Conservation (phyloP, 176 grass and related monocot genomes). For the Eragrostis nindensis region DNA sequence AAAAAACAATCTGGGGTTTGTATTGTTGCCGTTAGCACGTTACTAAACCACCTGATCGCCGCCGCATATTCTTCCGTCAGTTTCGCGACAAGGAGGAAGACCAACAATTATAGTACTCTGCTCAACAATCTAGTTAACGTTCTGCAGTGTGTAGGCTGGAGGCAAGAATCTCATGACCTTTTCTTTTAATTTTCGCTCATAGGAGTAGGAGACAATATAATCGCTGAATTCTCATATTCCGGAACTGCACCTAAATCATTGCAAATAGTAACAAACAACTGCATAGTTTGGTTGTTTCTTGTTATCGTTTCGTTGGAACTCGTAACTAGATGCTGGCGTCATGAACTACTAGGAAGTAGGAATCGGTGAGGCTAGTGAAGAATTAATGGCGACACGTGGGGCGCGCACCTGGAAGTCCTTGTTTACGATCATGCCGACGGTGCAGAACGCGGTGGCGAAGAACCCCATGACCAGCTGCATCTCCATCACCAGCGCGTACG, state of each 20-base stretch:
- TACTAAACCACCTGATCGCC: not conserved
- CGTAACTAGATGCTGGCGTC: not conserved
- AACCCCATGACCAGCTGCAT: slow-evolving; percentile 78
- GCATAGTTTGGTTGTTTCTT: slow-evolving; percentile 8
- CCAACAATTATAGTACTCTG: not conserved
- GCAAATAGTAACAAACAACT: not conserved
- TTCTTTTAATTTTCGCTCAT: not conserved
- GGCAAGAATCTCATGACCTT: not conserved
- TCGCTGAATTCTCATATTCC: not conserved
- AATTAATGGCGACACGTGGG: not conserved
- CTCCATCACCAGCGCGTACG: slow-evolving; percentile 75
- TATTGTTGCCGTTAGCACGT: slow-evolving; percentile 13
- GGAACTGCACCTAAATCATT: not conserved
- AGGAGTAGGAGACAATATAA: not conserved
- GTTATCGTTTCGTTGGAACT: slow-evolving; percentile 13
- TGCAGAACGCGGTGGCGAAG: slow-evolving; percentile 63
- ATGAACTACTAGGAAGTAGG: not conserved
- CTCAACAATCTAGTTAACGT: not conserved
- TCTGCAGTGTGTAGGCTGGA: not conserved
- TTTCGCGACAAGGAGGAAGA: not conserved
- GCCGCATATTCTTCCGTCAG: not conserved
- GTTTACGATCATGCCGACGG: slow-evolving; percentile 56
- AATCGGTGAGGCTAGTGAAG: not conserved
- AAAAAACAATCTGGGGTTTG: slow-evolving; percentile 13
- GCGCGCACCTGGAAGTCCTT: slow-evolving; percentile 69